Conservation (phyloP, 257 asterid species). For the Lavandula angustifolia region DNA sequence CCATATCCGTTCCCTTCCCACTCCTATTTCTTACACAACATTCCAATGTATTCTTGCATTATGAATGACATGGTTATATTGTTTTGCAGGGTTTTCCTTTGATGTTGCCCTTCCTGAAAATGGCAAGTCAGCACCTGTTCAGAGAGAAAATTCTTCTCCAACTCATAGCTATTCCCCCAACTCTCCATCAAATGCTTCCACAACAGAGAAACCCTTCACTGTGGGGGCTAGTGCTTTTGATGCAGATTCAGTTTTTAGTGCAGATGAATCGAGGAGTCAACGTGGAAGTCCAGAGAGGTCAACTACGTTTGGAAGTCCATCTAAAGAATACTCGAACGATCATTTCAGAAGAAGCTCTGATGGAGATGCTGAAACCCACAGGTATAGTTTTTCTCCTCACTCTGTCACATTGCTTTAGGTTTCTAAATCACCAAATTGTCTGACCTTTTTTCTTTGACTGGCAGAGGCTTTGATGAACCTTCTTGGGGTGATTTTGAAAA, state of each 20-base stretch:
- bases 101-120: slow-evolving; percentile 62
- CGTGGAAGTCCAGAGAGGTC: slow-evolving; percentile 68
- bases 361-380: slow-evolving; percentile 70
- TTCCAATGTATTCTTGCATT: not conserved
- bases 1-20: no score
- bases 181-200: slow-evolving; percentile 52
- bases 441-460: slow-evolving; percentile 25
- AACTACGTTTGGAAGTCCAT: slow-evolving; percentile 62
- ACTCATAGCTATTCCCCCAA: slow-evolving; percentile 59
- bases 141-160: slow-evolving; percentile 60
- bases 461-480: slow-evolving; percentile 86
- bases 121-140: slow-evolving; percentile 49
- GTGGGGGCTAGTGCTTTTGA: slow-evolving; percentile 52
- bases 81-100: slow-evolving; percentile 70
- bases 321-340: slow-evolving; percentile 60
- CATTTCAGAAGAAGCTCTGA: slow-evolving; percentile 68
- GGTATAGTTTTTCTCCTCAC: slow-evolving; percentile 47
- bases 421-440: slow-evolving; percentile 7
- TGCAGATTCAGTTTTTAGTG: slow-evolving; percentile 65
- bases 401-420: slow-evolving; percentile 15
- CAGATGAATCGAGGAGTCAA: slow-evolving; percentile 82
- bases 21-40: no score
- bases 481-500: slow-evolving; percentile 86
- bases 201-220: slow-evolving; percentile 54
- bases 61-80: slow-evolving; percentile 29